Percentiles rank a stretch among this genome's conserved stretches.
Conservation (phyloP, 1,284 basidiomycete genomes). For the Microbotryum lychnidis-dioicae region DNA sequence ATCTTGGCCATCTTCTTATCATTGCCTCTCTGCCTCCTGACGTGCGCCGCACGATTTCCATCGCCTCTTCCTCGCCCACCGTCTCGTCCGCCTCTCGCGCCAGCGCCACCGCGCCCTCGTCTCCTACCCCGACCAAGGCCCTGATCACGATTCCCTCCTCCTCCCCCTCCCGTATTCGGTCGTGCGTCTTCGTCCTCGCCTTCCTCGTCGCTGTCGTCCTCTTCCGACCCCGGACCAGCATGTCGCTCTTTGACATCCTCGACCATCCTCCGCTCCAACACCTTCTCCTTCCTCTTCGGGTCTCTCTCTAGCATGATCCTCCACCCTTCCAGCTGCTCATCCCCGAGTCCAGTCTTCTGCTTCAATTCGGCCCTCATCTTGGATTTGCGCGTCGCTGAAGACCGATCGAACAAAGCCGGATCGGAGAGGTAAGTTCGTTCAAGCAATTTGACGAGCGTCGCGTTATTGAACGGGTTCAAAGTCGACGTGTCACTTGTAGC, state of each 20-base stretch:
- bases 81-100: constrained; percentile 2
- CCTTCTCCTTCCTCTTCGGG: constrained; percentile 39
- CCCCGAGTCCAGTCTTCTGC: constrained; percentile 58
- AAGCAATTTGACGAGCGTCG: constrained; percentile 42
- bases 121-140: not conserved
- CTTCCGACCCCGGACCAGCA: too few species aligned
- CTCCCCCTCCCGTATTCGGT: constrained; percentile 11
- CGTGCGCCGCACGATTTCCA: constrained; percentile 37
- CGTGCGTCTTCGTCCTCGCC: too few species aligned
- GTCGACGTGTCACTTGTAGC: not conserved
- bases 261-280: constrained; percentile 33
- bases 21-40: constrained; percentile 41
- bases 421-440: constrained; percentile 67
- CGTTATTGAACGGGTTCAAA: not conserved
- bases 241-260: constrained; percentile 13
- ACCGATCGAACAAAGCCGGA: constrained; percentile 65
- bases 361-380: constrained; percentile 58
- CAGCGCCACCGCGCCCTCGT: not conserved
- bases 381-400: constrained; percentile 58
- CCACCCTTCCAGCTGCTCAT: constrained; percentile 85
- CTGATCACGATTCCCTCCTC: constrained; percentile 1
- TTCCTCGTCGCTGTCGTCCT: too few species aligned
- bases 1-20: constrained; percentile 42
- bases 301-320: constrained; percentile 72
- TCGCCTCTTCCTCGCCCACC: constrained; percentile 30